Evolutionary conservation across 352 stramenopile species (phyloP), one percentile per base, ranked within the genome.

Genomic region (Phytophthora colocasiae): DNA sequence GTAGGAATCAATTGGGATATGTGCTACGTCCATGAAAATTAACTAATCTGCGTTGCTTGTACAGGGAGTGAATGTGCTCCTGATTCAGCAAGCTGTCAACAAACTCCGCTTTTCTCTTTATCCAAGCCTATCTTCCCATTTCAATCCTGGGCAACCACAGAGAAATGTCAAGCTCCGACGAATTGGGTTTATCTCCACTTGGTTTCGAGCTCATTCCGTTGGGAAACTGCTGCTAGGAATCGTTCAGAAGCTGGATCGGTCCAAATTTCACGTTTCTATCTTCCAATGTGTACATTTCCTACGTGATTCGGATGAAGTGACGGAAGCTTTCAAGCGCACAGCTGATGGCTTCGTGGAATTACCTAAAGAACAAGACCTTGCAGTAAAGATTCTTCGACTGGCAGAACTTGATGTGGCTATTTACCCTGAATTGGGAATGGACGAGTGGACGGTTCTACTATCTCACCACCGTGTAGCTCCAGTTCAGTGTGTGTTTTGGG

Each of bases 391-490:
- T 19, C 67, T 96, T 3, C 66, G 58, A 15, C 48, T 67, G 32
- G 72, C 85, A 34, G 50, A 73, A n/a, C 64, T 97, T 6, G 91
- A 97, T 54, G 75, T 97, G 7, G 61, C 84, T 3, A 57, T 97
- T 19, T 97, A 84, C 50, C 80, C 84, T 15, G 91, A 97, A 50
- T 55, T 97, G 26, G 87, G 89, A 2, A 95, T 97, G 83, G 85
- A 96, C 32, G 64, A 73, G 34, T 87, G 85, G 72, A 89, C 81
- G 10, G 80, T 95, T 14, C 67, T 87, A 34, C 75, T 90, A 6
- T 78, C 87, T 1, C 89, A 93, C 63, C 76, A 87, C 31, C 81
- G 91, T 6, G 40, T 97, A 6, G 89, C 90, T 12, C 75, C 72
- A 0, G 72, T 96, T 1, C 85, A 94, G 53, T 83, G 85, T 41